Evolutionary conservation across 1,284 basidiomycete genomes (phyloP).

Genomic region (Peniophora sp.): DNA sequence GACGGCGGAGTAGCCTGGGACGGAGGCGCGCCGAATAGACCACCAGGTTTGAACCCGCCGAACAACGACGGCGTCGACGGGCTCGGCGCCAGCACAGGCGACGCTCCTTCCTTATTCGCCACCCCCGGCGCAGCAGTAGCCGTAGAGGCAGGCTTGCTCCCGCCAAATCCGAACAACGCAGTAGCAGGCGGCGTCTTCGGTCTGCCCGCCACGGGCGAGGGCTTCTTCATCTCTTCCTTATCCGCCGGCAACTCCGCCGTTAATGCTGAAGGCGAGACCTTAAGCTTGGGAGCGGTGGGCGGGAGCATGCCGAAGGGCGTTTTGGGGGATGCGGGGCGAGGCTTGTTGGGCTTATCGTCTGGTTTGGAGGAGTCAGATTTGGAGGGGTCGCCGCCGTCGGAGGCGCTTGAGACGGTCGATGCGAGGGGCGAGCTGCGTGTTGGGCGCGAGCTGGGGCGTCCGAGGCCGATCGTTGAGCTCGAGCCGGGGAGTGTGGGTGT

Average conservation of each 20-base stretch:
- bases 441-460: slow-evolving; percentile 50
- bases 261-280: slow-evolving; percentile 8
- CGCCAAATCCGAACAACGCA: not conserved
- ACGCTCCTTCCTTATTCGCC: not conserved
- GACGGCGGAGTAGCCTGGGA: not conserved
- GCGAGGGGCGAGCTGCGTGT: slow-evolving; percentile 57
- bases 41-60: not conserved
- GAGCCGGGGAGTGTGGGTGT: slow-evolving; percentile 21
- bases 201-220: slow-evolving; percentile 14
- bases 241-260: slow-evolving; percentile 1
- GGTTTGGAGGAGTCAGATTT: slow-evolving; percentile 13
- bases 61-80: not conserved
- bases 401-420: slow-evolving; percentile 34
- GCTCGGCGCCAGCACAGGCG: not conserved
- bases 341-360: slow-evolving; percentile 15
- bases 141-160: not conserved
- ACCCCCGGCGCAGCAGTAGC: not conserved
- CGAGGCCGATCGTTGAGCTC: slow-evolving; percentile 32
- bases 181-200: slow-evolving; percentile 13
- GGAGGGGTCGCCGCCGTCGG: too few relatives aligned
- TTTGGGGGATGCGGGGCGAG: slow-evolving; percentile 27
- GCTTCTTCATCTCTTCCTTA: slow-evolving; percentile 3
- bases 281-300: not conserved
- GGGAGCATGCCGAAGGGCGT: slow-evolving; percentile 15
- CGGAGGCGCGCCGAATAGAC: not conserved